phyloP scores from a whole-genome alignment of 176 grass and related monocot species.

The Musa itinerans region DNA sequence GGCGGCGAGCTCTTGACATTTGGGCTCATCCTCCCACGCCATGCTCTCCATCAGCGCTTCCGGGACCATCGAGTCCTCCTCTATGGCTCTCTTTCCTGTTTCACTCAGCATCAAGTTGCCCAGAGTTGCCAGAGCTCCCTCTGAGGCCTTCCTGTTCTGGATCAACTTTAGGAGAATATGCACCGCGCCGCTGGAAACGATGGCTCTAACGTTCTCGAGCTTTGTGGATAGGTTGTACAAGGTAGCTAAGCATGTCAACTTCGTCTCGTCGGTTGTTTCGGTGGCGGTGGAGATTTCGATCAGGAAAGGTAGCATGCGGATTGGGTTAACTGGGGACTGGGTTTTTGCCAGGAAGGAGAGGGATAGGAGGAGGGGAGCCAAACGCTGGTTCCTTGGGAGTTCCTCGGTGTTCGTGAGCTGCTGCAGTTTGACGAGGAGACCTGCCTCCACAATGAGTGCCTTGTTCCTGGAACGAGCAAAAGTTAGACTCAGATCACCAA shows the following conservation, averaged over 20 bases:
- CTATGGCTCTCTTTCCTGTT: conserved; percentile 32
- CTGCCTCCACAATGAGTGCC: conserved; percentile 58
- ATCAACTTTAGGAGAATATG: conserved; percentile 29
- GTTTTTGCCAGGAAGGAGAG: conserved; percentile 71
- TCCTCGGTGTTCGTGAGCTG: conserved; percentile 26
- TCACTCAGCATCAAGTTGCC: conserved; percentile 42
- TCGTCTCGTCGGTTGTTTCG: conserved; percentile 24
- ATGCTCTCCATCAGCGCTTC: conserved; percentile 44
- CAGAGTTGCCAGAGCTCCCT: conserved; percentile 41
- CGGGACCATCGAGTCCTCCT: conserved; percentile 31
- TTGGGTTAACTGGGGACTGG: conserved; percentile 42
- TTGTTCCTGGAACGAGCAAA: conserved; percentile 60
- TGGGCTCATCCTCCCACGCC: conserved; percentile 33
- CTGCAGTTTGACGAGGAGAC: conserved; percentile 51
- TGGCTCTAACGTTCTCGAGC: conserved; percentile 48
- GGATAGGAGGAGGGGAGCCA: conserved; percentile 49
- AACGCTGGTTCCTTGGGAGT: conserved; percentile 25
- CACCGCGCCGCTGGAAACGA: conserved; percentile 50
- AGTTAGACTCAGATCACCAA: background rate
- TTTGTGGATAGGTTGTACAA: conserved; percentile 63
- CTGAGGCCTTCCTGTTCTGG: conserved; percentile 18
- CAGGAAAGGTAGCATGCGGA: conserved; percentile 54
- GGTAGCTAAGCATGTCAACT: conserved; percentile 42
- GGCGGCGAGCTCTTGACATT: conserved; percentile 62
- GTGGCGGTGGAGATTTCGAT: conserved; percentile 16